Conservation (phyloP, 2,329 filamentous ascomycete genomes). For the Rhinocladiella mackenziei region DNA sequence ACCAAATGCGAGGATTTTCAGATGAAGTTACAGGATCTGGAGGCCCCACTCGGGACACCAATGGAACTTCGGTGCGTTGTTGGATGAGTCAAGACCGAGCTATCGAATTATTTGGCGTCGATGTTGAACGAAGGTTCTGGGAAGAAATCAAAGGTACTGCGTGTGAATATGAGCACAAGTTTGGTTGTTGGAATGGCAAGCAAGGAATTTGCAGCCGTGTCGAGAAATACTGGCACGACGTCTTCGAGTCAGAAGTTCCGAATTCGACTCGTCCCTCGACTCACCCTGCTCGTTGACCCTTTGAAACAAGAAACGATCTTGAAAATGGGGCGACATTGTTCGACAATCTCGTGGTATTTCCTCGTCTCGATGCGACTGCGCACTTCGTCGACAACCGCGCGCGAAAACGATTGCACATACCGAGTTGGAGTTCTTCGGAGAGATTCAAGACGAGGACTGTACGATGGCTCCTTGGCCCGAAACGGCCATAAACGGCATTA, state of each 20-base stretch:
- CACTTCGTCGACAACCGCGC: no score
- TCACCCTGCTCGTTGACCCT: neutral
- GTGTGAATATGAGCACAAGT: slow-evolving; percentile 38
- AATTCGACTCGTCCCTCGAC: neutral
- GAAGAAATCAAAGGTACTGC: slow-evolving; percentile 38
- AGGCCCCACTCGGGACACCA: slow-evolving; percentile 31
- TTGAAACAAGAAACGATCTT: no score
- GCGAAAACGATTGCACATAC: no score
- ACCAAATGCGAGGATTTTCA: slow-evolving; percentile 23
- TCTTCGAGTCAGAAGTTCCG: slow-evolving; percentile 29
- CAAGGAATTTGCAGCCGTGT: slow-evolving; percentile 35
- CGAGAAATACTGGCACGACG: slow-evolving; percentile 36
- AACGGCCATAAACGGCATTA: no score
- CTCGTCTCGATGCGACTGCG: no score
- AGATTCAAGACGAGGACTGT: no score
- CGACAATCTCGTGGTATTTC: no score
- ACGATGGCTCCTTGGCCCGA: no score
- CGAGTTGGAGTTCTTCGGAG: no score
- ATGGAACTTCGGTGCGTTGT: slow-evolving; percentile 36
- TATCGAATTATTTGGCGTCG: slow-evolving; percentile 34
- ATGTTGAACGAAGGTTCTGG: slow-evolving; percentile 40
- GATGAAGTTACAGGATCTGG: slow-evolving; percentile 28
- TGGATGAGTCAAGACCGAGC: slow-evolving; percentile 32
- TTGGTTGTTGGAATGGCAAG: slow-evolving; percentile 34
- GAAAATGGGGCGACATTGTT: no score